Evolutionary conservation across 169 alveolate genomes (phyloP), one percentile per base, ranked within the genome.

Genomic region (Cryptosporidium muris): DNA sequence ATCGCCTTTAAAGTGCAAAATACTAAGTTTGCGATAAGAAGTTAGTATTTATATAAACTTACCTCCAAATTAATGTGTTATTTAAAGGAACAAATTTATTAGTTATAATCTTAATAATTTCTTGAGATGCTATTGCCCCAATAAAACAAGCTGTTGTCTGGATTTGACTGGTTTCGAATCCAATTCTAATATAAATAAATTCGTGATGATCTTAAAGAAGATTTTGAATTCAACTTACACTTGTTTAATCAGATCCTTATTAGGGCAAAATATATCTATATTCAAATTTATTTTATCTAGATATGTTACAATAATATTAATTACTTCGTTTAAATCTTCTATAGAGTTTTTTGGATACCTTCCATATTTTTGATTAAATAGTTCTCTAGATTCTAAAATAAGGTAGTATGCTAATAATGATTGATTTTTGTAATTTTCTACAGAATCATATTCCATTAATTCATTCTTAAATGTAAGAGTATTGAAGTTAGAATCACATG

Each of bases 31-130:
- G 25, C 25, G 25, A 25, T 25, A 25, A 25, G 25, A 25, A 25
- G 25, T 25, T 25, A 25, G 25, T 25, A 25, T 25, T 25, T 25
- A 25, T 0, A 25, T 25, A 66, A 58, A 74, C 85, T 74, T 58
- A 74, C 85, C 60, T 74, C 85, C 85, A 74, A n/a, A 43, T 56
- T 56, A 74, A 38, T 47, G 51, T 47, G 45, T 74, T 74, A 48
- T 74, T 74, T 16, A 74, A 49, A 14, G 85, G 85, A 8, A 74
- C 62, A 62, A 56, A 74, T n/a, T 58, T 74, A 38, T 68, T 68
- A 36, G 51, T 37, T 34, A 74, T 64, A 36, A 74, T 25, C 49
- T 74, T 74, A 9, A 74, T 49, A 25, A 74, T 58, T 51, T 74
- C 85, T 47, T 74, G 85, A 16, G 85, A 74, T 36, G 74, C 54